phyloP scores from a whole-genome alignment of 495 filamentous ascomycete species.

The Pseudevernia furfuracea region DNA sequence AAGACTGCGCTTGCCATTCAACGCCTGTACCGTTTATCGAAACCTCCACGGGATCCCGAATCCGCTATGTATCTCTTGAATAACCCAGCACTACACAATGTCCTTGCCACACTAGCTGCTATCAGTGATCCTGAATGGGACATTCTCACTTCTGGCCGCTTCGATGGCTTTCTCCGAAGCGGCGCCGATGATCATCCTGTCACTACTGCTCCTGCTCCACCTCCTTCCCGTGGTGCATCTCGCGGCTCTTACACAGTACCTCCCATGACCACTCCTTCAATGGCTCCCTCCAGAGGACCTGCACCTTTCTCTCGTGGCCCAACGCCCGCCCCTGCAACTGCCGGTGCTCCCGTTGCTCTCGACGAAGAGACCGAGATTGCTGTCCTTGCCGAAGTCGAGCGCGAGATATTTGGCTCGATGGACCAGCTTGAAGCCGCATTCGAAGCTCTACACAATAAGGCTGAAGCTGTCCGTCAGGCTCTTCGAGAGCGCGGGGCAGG shows the following conservation, averaged over 20 bases:
- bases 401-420: slow-evolving; percentile 88
- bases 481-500: slow-evolving; percentile 75
- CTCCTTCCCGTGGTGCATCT: slow-evolving; percentile 40
- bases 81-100: slow-evolving; percentile 71
- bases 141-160: slow-evolving; percentile 87
- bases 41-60: slow-evolving; percentile 72
- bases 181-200: slow-evolving; percentile 62
- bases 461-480: slow-evolving; percentile 70
- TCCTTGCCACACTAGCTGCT: slow-evolving; percentile 77
- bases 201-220: slow-evolving; percentile 26
- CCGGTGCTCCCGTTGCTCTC: slow-evolving; percentile 64
- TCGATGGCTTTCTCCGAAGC: slow-evolving; percentile 94
- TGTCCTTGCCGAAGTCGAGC: slow-evolving; percentile 80
- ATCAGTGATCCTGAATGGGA: slow-evolving; percentile 92
- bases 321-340: slow-evolving; percentile 35
- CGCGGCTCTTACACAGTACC: slow-evolving; percentile 40
- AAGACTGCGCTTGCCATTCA: slow-evolving; percentile 71
- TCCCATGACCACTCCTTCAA: slow-evolving; percentile 14
- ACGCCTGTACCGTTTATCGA: slow-evolving; percentile 68
- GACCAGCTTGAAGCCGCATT: slow-evolving; percentile 93
- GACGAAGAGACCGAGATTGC: slow-evolving; percentile 95
- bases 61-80: slow-evolving; percentile 82
- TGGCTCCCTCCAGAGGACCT: slow-evolving; percentile 32
- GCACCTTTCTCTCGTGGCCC: slow-evolving; percentile 38
- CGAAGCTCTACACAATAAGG: slow-evolving; percentile 78